Conservation (phyloP, 352 stramenopile genomes). For the Phytophthora megakarya region DNA sequence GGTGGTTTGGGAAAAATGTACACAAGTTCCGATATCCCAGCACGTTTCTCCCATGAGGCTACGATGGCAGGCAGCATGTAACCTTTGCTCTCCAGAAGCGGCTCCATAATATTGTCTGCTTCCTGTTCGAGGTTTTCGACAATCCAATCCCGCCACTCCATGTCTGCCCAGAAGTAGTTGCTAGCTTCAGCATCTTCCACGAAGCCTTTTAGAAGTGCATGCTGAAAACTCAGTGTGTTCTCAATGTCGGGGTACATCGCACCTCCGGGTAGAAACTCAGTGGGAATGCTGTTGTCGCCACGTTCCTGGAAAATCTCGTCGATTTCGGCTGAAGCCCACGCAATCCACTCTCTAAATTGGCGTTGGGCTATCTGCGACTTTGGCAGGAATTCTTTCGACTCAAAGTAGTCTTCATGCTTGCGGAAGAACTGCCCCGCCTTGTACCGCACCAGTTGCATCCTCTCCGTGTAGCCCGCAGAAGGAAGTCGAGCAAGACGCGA, state of each 20-base stretch:
- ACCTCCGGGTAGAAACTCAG: conserved; percentile 40
- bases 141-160: conserved; percentile 59
- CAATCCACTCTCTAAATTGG: conserved; percentile 54
- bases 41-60: conserved; percentile 63
- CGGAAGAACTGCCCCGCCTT: conserved; percentile 74
- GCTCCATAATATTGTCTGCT: conserved; percentile 52
- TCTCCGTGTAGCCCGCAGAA: conserved; percentile 53
- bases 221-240: conserved; percentile 57
- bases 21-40: conserved; percentile 38
- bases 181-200: conserved; percentile 49
- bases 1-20: conserved; percentile 59
- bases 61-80: conserved; percentile 78
- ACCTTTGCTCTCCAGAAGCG: conserved; percentile 52
- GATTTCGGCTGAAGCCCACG: conserved; percentile 50
- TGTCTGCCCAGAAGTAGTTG: conserved; percentile 61
- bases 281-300: conserved; percentile 28
- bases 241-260: conserved; percentile 50
- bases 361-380: conserved; percentile 39
- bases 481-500: conserved; percentile 55
- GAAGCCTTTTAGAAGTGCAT: conserved; percentile 53
- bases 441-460: conserved; percentile 74
- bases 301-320: conserved; percentile 14
- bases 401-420: conserved; percentile 81
- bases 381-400: conserved; percentile 68
- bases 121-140: conserved; percentile 44